Evolutionary conservation across 2,329 filamentous ascomycete species (phyloP).

Genomic region (Trichothecium roseum): DNA sequence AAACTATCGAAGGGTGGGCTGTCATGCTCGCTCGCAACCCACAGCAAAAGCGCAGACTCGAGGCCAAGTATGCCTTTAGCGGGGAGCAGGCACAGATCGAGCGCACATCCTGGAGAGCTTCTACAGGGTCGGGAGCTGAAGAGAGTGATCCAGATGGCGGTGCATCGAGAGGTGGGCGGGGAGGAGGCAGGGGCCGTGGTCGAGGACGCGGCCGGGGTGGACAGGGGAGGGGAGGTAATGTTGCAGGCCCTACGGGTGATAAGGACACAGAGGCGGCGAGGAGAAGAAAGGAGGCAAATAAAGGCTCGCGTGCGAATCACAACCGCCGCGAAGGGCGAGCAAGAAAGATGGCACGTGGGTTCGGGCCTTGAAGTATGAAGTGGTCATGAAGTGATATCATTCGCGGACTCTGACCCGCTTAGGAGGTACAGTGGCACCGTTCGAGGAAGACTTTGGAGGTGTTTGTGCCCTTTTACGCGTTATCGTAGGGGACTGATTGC

Average conservation of each 20-base stretch:
- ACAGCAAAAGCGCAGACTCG: slow-evolving; percentile 55
- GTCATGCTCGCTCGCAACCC: slow-evolving; percentile 73
- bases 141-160: slow-evolving; percentile 39
- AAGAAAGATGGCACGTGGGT: slow-evolving; percentile 50
- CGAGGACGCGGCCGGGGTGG: slow-evolving; percentile 33
- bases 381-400: background rate
- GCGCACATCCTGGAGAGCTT: slow-evolving; percentile 53
- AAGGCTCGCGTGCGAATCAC: slow-evolving; percentile 75
- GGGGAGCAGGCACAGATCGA: slow-evolving; percentile 56
- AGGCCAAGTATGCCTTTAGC: slow-evolving; percentile 58
- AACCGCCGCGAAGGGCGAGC: slow-evolving; percentile 65
- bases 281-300: slow-evolving; percentile 71
- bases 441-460: too few species aligned
- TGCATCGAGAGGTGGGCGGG: slow-evolving; percentile 29
- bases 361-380: slow-evolving; percentile 12
- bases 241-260: slow-evolving; percentile 56
- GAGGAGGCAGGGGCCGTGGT: slow-evolving; percentile 34
- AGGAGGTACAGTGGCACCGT: background rate
- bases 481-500: too few species aligned
- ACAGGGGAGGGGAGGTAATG: slow-evolving; percentile 45
- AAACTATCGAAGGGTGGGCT: slow-evolving; percentile 89
- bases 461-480: too few species aligned
- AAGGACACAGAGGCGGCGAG: slow-evolving; percentile 62
- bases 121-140: slow-evolving; percentile 45
- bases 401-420: background rate